Evolutionary conservation across 495 filamentous ascomycete species (phyloP).

Genomic region (Pyronema domesticum): DNA sequence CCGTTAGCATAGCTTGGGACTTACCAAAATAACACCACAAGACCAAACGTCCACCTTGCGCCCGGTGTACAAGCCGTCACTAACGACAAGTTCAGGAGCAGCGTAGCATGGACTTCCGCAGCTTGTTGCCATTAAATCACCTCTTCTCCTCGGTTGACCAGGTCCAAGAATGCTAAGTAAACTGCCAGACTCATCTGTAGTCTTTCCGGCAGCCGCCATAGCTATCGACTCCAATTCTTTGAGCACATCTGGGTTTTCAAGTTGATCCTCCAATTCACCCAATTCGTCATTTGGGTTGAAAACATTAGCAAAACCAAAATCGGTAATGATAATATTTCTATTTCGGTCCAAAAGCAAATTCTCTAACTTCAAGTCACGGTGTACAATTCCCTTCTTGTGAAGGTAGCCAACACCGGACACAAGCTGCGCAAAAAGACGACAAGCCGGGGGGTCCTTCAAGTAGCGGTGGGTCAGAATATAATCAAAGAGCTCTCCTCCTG

Average conservation of each 20-base stretch:
- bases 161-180: slow-evolving; percentile 22
- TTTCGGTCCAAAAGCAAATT: slow-evolving; percentile 92
- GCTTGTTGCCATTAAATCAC: slow-evolving; percentile 66
- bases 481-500: slow-evolving; percentile 93
- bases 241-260: slow-evolving; percentile 33
- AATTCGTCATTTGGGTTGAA: slow-evolving; percentile 82
- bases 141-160: slow-evolving; percentile 32
- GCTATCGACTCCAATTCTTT: slow-evolving; percentile 24
- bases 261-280: slow-evolving; percentile 68
- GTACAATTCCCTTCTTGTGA: slow-evolving; percentile 97
- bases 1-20: slow-evolving; percentile 24
- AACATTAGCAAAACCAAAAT: slow-evolving; percentile 98
- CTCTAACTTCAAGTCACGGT: slow-evolving; percentile 92
- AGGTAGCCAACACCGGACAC: slow-evolving; percentile 95
- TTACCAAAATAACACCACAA: slow-evolving; percentile 93
- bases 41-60: slow-evolving; percentile 99
- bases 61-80: slow-evolving; percentile 91
- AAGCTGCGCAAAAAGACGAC: slow-evolving; percentile 85
- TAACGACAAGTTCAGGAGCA: slow-evolving; percentile 91
- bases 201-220: slow-evolving; percentile 21
- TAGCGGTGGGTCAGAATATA: slow-evolving; percentile 94
- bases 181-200: slow-evolving; percentile 20
- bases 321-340: slow-evolving; percentile 97
- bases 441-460: slow-evolving; percentile 78
- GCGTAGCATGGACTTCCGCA: slow-evolving; percentile 88